phyloP scores from a whole-genome alignment of 2,329 filamentous ascomycete genomes.

The Xylaria polymorpha region DNA sequence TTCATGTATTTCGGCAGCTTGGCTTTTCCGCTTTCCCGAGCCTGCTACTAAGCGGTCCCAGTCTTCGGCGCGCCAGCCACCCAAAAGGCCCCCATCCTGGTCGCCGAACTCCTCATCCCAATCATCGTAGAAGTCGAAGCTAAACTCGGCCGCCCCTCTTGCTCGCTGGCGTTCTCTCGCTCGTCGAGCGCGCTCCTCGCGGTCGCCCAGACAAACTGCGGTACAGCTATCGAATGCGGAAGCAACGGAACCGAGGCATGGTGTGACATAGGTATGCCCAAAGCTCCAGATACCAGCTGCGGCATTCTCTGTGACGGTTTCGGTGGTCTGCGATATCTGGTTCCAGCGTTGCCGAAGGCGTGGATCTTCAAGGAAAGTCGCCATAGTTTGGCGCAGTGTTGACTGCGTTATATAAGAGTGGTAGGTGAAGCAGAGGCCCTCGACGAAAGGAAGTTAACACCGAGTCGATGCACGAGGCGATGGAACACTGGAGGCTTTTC shows the following conservation, averaged over 20 bases:
- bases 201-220: slow-evolving; percentile 75
- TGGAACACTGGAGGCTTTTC: slow-evolving; percentile 21
- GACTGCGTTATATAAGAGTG: slow-evolving; percentile 18
- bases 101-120: slow-evolving; percentile 76
- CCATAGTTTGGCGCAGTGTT: slow-evolving; percentile 55
- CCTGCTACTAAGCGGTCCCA: slow-evolving; percentile 85
- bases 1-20: slow-evolving; percentile 45
- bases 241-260: slow-evolving; percentile 77
- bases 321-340: slow-evolving; percentile 89
- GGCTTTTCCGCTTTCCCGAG: slow-evolving; percentile 58
- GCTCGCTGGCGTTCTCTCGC: slow-evolving; percentile 70
- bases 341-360: slow-evolving; percentile 94
- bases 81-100: slow-evolving; percentile 67
- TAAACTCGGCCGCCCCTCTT: slow-evolving; percentile 77
- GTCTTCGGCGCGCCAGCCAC: slow-evolving; percentile 82
- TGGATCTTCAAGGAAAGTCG: slow-evolving; percentile 77
- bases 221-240: slow-evolving; percentile 78
- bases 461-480: not conserved
- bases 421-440: slow-evolving; percentile 23
- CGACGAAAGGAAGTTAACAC: slow-evolving; percentile 9
- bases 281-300: slow-evolving; percentile 91
- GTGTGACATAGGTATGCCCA: slow-evolving; percentile 84
- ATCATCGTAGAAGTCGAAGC: slow-evolving; percentile 98
- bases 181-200: slow-evolving; percentile 78
- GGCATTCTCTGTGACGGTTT: slow-evolving; percentile 90